phyloP scores from a whole-genome alignment of 768 basidiomycete genomes.

The Lyophyllum atratum region DNA sequence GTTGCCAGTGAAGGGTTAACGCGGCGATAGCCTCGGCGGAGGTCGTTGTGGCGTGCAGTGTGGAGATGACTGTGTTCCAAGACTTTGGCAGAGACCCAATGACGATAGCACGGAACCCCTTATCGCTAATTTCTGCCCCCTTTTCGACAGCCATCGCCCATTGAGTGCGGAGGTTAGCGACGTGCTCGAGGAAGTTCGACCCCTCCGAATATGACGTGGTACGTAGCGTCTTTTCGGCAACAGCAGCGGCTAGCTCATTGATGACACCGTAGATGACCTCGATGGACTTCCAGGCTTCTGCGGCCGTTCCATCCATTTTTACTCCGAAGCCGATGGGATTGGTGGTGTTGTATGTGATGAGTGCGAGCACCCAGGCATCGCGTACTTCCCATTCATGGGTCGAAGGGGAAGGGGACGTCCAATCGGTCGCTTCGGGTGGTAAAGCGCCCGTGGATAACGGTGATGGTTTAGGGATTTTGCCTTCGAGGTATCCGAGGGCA shows the following conservation, averaged over 20 bases:
- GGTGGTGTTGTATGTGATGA: constrained; percentile 10
- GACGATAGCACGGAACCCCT: constrained; percentile 16
- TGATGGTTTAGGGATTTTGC: background rate
- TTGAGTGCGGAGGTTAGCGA: constrained; percentile 14
- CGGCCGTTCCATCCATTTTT: constrained; percentile 13
- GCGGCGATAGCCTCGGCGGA: constrained; percentile 4
- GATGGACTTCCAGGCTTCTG: constrained; percentile 2
- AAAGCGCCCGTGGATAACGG: background rate
- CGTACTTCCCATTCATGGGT: background rate
- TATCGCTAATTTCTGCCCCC: constrained; percentile 19
- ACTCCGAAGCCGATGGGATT: constrained; percentile 19
- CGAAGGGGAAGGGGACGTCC: background rate
- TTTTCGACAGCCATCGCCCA: constrained; percentile 15
- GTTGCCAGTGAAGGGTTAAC: background rate
- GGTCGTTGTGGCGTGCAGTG: constrained; percentile 1
- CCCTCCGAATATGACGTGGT: constrained; percentile 10
- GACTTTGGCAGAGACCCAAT: constrained; percentile 15
- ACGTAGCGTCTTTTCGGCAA: constrained; percentile 5
- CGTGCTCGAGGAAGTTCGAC: constrained; percentile 13
- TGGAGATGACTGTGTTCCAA: constrained; percentile 15
- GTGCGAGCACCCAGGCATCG: background rate
- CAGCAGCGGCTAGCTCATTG: constrained; percentile 9
- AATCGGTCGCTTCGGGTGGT: background rate
- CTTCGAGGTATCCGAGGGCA: background rate
- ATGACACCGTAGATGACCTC: background rate